Evolutionary conservation across 2,329 filamentous ascomycete genomes (phyloP).

Genomic region (Leptographium flavum): DNA sequence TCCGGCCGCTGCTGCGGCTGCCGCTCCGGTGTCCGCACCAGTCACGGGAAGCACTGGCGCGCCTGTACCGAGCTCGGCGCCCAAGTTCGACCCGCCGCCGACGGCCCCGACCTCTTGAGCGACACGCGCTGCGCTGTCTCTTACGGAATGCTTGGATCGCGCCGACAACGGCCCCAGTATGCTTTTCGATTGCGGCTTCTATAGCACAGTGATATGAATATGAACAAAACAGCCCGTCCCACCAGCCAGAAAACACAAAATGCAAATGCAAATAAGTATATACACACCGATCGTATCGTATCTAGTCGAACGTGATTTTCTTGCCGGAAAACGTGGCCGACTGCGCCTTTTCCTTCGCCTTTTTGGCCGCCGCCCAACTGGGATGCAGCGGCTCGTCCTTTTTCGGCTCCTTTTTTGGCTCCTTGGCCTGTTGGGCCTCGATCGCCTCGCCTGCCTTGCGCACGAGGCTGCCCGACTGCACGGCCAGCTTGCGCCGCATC

Average conservation of each 20-base stretch:
- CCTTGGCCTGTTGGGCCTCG: background rate
- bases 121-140: too few relatives aligned
- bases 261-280: background rate
- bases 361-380: slow-evolving; percentile 50
- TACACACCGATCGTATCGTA: background rate
- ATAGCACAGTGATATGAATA: too few relatives aligned
- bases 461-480: slow-evolving; percentile 13
- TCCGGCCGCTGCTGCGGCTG: background rate
- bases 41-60: background rate
- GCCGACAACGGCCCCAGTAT: too few relatives aligned
- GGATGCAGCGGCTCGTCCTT: slow-evolving; percentile 35
- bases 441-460: slow-evolving; percentile 8
- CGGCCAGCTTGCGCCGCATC: slow-evolving; percentile 14
- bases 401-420: too few relatives aligned
- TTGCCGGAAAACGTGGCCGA: slow-evolving; percentile 38
- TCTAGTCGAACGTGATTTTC: slow-evolving; percentile 41
- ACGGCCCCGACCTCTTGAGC: slow-evolving; percentile 7
- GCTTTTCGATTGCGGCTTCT: too few relatives aligned
- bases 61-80: background rate
- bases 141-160: too few relatives aligned
- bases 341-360: slow-evolving; percentile 41
- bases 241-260: too few relatives aligned
- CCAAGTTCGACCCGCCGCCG: slow-evolving; percentile 12
- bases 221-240: background rate
- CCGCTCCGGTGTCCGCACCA: too few relatives aligned